These are phyloP conservation scores for Xylaria sp. DNA, from an alignment of 2,329 filamentous ascomycete species.

Conservation along the genomic window DNA sequence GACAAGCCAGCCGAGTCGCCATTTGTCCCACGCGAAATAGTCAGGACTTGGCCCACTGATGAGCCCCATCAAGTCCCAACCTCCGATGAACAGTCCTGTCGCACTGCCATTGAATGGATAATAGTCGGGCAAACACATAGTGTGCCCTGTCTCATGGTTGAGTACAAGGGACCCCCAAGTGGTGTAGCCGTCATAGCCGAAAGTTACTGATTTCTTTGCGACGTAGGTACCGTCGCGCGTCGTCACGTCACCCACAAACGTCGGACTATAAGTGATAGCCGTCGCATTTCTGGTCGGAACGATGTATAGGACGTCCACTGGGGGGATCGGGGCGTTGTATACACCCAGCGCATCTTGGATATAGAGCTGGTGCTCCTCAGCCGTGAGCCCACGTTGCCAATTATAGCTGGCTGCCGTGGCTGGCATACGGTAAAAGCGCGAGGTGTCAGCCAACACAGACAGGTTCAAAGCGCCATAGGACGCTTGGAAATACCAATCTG, in stretches of 20 bases:
- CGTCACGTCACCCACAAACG: conserved; percentile 43
- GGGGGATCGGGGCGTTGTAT: conserved; percentile 39
- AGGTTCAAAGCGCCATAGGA: conserved; percentile 43
- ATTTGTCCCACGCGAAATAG: conserved; percentile 55
- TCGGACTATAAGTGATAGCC: conserved; percentile 46
- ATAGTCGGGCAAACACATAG: conserved; percentile 54
- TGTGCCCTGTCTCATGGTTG: conserved; percentile 54
- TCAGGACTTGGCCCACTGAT: conserved; percentile 51
- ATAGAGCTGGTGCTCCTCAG: conserved; percentile 44
- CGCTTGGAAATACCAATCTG: conserved; percentile 44
- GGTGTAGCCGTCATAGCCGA: conserved; percentile 49
- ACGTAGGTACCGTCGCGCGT: conserved; percentile 43
- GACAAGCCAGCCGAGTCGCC: conserved; percentile 53
- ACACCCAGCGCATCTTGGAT: conserved; percentile 48
- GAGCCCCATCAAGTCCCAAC: conserved; percentile 54
- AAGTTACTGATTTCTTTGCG: conserved; percentile 50
- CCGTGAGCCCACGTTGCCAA: conserved; percentile 46
- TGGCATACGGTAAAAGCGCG: conserved; percentile 47
- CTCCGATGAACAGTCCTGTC: conserved; percentile 50
- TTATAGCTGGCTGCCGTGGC: conserved; percentile 41
- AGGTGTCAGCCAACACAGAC: conserved; percentile 42
- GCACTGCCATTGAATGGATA: conserved; percentile 49
- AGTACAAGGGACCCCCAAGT: conserved; percentile 51
- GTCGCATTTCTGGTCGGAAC: conserved; percentile 46
- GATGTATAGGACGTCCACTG: conserved; percentile 48